Base-by-base conservation (phyloP, 441 rosid species). In the Aquilaria agallochum region DNA sequence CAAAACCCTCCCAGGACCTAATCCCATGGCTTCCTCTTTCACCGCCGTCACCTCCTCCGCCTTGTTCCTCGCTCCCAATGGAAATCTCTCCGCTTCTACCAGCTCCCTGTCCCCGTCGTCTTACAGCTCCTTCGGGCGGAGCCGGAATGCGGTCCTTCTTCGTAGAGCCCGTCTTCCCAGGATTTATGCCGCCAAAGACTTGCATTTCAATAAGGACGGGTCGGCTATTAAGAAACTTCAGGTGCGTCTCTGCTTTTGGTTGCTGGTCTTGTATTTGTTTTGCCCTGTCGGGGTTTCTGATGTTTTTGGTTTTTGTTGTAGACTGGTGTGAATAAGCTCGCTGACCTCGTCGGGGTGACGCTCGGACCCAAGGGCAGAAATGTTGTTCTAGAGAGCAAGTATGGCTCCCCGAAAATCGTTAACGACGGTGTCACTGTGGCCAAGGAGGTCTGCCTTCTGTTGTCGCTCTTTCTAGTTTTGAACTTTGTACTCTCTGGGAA, bases 401-500 rank as follows among this genome's bases (percentile, higher is more conserved):
- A 95, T 65, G 99, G 99, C 20, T 90, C 99, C 44, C 96, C 97
- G 0, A 95, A 87, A 74, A 95, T 95, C 61, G 97, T 95, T 46
- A 95, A 91, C 66, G 99, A 95, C 62, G 97, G 97, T 60, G 99
- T 91, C 7, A 95, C 99, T 12, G 97, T 95, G 48, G 97, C 97
- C 2, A 94, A 76, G 63, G 97, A 91, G 96, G 99, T 91, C 73
- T 55, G 32, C 42, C 9, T 34, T 36, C 9, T 36, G 8, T 36
- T 36, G 27, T 36, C 42, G 42, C 42, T 36, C 42, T 36, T 36
- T 36, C 7, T 5, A 36, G 42, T 36, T 36, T 36, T 36, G 42
- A 36, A 36, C 5, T 20, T 36, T 36, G 42, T 36, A 2, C 42
- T 4, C 7, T 36, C 42, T 36, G 42, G 42, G 42, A 36, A 36